Conservation (phyloP, 805 yeast species). For the Starmerella bacillaris region DNA sequence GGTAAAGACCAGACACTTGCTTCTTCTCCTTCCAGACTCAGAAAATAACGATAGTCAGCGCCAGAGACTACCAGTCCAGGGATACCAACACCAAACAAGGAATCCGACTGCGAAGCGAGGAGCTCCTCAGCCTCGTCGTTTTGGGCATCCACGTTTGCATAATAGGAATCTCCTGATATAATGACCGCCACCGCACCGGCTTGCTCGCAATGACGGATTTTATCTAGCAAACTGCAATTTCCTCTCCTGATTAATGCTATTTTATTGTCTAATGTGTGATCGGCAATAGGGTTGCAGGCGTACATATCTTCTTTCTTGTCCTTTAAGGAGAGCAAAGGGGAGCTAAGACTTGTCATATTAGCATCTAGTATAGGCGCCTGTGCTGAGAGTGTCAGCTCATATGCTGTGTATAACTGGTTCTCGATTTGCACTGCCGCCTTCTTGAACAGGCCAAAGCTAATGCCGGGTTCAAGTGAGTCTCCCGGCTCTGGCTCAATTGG, state of each 20-base stretch:
- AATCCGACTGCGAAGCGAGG: not conserved
- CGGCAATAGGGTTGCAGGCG: constrained; percentile 13
- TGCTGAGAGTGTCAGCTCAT: not conserved
- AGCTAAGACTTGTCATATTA: not conserved
- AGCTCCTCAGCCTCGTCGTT: not conserved
- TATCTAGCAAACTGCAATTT: constrained; percentile 37
- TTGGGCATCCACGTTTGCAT: constrained; percentile 21
- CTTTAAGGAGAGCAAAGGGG: not conserved
- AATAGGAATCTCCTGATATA: constrained; percentile 43
- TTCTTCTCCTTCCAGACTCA: constrained; percentile 3
- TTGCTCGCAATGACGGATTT: constrained; percentile 30
- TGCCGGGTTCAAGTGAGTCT: not conserved
- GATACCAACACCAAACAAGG: constrained; percentile 27
- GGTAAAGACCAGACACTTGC: constrained; percentile 11
- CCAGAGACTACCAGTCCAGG: constrained; percentile 38
- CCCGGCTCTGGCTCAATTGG: constrained; percentile 4
- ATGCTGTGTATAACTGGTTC: not conserved
- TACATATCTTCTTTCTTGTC: not conserved
- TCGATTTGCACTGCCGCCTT: not conserved
- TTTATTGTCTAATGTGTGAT: not conserved
- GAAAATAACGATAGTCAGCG: constrained; percentile 25
- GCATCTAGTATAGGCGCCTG: constrained; percentile 2
- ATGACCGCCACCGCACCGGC: constrained; percentile 35
- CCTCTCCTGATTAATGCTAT: constrained; percentile 31
- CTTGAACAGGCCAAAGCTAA: not conserved